phyloP scores from a whole-genome alignment of 2,329 filamentous ascomycete species.

The Ascochyta clinopodiicola region DNA sequence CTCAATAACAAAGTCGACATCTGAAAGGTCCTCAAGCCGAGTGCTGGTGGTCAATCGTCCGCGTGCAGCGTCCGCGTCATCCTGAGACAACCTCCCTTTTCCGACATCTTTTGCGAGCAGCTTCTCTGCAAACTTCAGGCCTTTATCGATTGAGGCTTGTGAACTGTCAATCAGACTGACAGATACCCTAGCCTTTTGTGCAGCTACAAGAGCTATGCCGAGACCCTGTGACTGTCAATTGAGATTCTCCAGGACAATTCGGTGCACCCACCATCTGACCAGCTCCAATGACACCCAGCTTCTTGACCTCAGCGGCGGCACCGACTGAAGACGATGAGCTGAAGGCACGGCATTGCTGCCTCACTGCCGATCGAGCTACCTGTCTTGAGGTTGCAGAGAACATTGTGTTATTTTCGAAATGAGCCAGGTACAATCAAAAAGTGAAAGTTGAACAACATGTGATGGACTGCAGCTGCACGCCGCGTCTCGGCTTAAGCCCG shows the following conservation, averaged over 20 bases:
- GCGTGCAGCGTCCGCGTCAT: slow-evolving; percentile 76
- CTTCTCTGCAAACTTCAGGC: slow-evolving; percentile 90
- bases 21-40: slow-evolving; percentile 75
- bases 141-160: slow-evolving; percentile 85
- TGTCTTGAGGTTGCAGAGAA: slow-evolving; percentile 42
- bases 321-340: slow-evolving; percentile 68
- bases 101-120: slow-evolving; percentile 90
- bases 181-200: slow-evolving; percentile 80
- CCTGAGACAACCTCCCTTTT: slow-evolving; percentile 84
- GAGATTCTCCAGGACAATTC: background rate
- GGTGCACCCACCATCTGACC: slow-evolving; percentile 82
- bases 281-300: slow-evolving; percentile 88
- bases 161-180: slow-evolving; percentile 87
- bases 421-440: background rate
- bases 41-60: slow-evolving; percentile 73
- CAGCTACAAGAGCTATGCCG: slow-evolving; percentile 93
- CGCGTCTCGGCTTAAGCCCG: slow-evolving; percentile 12
- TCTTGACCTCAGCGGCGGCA: slow-evolving; percentile 77
- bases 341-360: slow-evolving; percentile 61
- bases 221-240: slow-evolving; percentile 69
- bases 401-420: slow-evolving; percentile 31
- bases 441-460: slow-evolving; percentile 23
- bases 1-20: slow-evolving; percentile 97
- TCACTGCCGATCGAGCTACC: slow-evolving; percentile 26
- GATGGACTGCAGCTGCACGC: slow-evolving; percentile 14